phyloP scores from a whole-genome alignment of 371 early-diverging fungal genomes.

The Mucor indicus region DNA sequence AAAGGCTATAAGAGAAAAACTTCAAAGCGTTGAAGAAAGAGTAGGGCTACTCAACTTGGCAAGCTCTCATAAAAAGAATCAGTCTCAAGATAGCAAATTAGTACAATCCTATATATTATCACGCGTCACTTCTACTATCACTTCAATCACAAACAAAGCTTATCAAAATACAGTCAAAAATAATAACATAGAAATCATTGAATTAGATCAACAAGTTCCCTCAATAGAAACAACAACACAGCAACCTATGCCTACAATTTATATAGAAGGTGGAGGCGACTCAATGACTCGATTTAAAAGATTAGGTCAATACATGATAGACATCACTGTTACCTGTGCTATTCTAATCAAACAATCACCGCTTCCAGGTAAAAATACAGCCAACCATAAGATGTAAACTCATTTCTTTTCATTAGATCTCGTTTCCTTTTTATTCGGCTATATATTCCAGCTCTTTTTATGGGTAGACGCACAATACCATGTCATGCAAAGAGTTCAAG shows the following conservation, averaged over 20 bases:
- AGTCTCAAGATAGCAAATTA: not conserved
- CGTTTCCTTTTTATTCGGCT: slow-evolving; percentile 29
- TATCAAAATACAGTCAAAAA: slow-evolving; percentile 7
- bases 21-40: slow-evolving; percentile 33
- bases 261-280: slow-evolving; percentile 4
- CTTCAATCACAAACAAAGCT: slow-evolving; percentile 8
- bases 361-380: slow-evolving; percentile 44
- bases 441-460: slow-evolving; percentile 41
- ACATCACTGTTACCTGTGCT: slow-evolving; percentile 48
- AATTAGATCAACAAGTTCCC: not conserved
- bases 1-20: slow-evolving; percentile 7
- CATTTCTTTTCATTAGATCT: not conserved
- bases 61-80: not conserved
- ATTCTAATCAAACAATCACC: slow-evolving; percentile 64
- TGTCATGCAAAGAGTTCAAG: slow-evolving; percentile 50
- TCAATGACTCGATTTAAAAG: slow-evolving; percentile 25
- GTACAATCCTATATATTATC: slow-evolving; percentile 19
- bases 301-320: slow-evolving; percentile 38
- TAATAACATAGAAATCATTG: not conserved
- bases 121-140: slow-evolving; percentile 24
- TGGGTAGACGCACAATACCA: slow-evolving; percentile 53
- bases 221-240: too few relatives aligned
- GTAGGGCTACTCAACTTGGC: slow-evolving; percentile 28
- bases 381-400: not conserved
- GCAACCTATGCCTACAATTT: not conserved